Evolutionary conservation across 1,139 yeast species (phyloP).

Genomic region (Debaryomyces fabryi): DNA sequence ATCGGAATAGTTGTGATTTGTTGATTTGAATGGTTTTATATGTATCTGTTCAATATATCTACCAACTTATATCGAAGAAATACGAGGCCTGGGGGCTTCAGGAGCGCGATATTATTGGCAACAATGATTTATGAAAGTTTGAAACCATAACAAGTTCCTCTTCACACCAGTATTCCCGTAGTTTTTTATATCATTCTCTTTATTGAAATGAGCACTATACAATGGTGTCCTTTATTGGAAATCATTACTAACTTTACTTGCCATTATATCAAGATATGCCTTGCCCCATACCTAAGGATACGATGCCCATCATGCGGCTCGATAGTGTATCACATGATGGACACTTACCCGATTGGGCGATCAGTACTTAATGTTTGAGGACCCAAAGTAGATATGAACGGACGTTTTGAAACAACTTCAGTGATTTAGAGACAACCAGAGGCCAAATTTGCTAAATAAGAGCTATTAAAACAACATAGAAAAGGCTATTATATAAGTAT

Average conservation of each 20-base stretch:
- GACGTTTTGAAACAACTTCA: not conserved
- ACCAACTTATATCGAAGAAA: not conserved
- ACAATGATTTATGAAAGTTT: not conserved
- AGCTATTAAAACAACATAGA: too few species aligned
- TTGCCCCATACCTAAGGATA: slow-evolving; percentile 1
- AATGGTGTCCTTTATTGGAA: not conserved
- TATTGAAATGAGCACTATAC: not conserved
- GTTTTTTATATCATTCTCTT: not conserved
- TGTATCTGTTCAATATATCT: not conserved
- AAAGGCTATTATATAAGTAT: not conserved
- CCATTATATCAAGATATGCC: not conserved
- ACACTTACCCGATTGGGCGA: not conserved
- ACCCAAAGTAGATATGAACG: not conserved
- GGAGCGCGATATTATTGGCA: not conserved
- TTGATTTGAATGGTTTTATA: not conserved
- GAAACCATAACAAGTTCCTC: not conserved
- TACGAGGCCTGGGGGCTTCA: not conserved
- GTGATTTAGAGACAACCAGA: not conserved
- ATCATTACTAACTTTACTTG: not conserved
- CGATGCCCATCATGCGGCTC: slow-evolving; percentile 48
- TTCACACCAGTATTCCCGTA: not conserved
- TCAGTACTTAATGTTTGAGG: not conserved
- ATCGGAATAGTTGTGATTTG: not conserved
- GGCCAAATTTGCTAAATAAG: not conserved
- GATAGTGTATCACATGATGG: slow-evolving; percentile 8